A percentile compares a stretch with the other conserved stretches of the same genome.
Conservation (phyloP, 345 rosid species). For the Turritis glabra region DNA sequence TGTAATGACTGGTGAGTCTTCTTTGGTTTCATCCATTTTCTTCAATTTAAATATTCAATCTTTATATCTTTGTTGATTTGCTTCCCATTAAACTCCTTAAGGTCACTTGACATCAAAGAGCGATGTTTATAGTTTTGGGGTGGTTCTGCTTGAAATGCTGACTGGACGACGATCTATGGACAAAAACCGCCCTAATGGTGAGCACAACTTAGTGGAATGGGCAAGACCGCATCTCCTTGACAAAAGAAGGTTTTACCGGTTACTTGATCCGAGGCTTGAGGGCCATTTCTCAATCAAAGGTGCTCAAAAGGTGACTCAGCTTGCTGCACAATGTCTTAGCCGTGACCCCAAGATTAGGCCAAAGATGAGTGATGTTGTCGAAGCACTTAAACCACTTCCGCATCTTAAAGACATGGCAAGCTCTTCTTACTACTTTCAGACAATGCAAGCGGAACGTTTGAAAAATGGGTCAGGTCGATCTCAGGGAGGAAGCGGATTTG, state of each 20-base stretch:
- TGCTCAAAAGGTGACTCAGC: slow-evolving; percentile 74
- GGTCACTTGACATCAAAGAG: slow-evolving; percentile 88
- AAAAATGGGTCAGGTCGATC: slow-evolving; percentile 39
- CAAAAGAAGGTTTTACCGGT: slow-evolving; percentile 69
- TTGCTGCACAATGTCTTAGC: slow-evolving; percentile 79
- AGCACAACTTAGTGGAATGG: slow-evolving; percentile 85
- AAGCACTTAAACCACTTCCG: slow-evolving; percentile 67
- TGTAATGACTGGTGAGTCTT: slow-evolving; percentile 90
- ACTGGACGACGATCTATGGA: slow-evolving; percentile 84
- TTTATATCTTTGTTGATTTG: not conserved
- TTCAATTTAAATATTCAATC: not conserved
- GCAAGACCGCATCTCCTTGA: slow-evolving; percentile 80
- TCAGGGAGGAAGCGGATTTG: slow-evolving; percentile 51
- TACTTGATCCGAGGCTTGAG: slow-evolving; percentile 81
- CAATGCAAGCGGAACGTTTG: slow-evolving; percentile 62
- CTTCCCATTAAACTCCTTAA: slow-evolving; percentile 25
- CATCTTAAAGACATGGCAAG: slow-evolving; percentile 83
- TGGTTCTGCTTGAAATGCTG: slow-evolving; percentile 77
- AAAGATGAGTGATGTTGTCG: slow-evolving; percentile 77
- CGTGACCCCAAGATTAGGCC: slow-evolving; percentile 86
- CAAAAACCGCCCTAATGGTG: slow-evolving; percentile 75
- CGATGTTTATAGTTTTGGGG: slow-evolving; percentile 86
- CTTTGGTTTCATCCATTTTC: not conserved
- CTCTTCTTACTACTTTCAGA: slow-evolving; percentile 75
- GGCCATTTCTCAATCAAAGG: slow-evolving; percentile 82